phyloP scores from a whole-genome alignment of 768 basidiomycete genomes.

The Phanerochaete sordida region DNA sequence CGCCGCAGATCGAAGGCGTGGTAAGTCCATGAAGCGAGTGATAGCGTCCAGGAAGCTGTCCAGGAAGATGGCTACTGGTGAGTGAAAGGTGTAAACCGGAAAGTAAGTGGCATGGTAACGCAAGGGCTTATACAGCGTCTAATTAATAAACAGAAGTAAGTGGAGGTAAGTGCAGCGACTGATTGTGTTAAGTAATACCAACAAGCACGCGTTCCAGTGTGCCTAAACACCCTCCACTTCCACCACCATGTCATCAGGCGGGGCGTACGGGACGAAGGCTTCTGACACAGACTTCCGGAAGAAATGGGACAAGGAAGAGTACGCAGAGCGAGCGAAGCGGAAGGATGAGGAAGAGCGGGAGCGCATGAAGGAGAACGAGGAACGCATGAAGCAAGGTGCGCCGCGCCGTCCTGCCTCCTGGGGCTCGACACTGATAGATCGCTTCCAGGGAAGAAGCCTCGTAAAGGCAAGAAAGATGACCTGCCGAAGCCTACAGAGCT shows the following conservation, averaged over 20 bases:
- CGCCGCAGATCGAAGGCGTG: no score
- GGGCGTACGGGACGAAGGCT: conserved; percentile 35
- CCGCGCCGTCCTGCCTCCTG: background rate
- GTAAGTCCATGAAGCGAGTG: no score
- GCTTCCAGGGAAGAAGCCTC: conserved; percentile 73
- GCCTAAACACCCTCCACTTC: no score
- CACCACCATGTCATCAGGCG: conserved; percentile 20
- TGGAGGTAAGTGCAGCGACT: no score
- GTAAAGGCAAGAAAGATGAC: conserved; percentile 66
- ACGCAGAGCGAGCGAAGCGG: conserved; percentile 77
- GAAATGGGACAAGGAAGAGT: conserved; percentile 96
- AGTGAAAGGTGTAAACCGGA: no score
- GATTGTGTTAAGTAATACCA: no score
- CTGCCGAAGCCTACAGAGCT: conserved; percentile 92
- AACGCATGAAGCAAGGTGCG: conserved; percentile 78
- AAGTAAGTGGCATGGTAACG: no score
- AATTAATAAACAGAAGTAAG: no score
- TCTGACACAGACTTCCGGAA: conserved; percentile 75
- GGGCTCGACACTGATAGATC: background rate
- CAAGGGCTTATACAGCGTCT: no score
- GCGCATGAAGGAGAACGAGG: conserved; percentile 83
- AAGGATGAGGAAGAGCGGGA: conserved; percentile 79
- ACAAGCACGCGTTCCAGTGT: no score
- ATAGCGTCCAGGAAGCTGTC: no score
- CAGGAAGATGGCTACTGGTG: no score